Base-by-base conservation (phyloP, 768 basidiomycete genomes). In the Boletus vinaceobasis region DNA sequence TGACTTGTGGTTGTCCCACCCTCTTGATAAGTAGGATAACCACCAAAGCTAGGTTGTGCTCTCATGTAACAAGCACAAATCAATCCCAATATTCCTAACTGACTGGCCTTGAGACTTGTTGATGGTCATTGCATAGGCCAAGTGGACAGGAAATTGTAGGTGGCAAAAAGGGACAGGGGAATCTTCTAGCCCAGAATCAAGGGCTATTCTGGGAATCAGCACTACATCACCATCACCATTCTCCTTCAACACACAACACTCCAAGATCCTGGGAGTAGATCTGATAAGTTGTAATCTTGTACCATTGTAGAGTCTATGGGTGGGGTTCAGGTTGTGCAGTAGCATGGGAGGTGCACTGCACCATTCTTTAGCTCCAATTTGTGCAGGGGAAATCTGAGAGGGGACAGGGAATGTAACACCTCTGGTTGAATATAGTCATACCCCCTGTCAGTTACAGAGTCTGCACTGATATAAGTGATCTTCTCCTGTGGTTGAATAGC, bases 51-150 rank as follows among this genome's bases (percentile, higher is more conserved):
- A n/a, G n/a, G n/a, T n/a, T n/a, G n/a, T n/a, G n/a, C n/a, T n/a
- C n/a, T n/a, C n/a, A n/a, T n/a, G n/a, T n/a, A n/a, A n/a, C n/a
- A n/a, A n/a, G n/a, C n/a, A n/a, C n/a, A n/a, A n/a, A n/a, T n/a
- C n/a, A n/a, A n/a, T n/a, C n/a, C 17, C 36, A 17, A 37, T 9
- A 37, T 37, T 1, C 3, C 4, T 60, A 1, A 73, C 55, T 9
- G 65, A 69, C 43, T 76, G 74, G 1, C 74, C 75, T 65, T 75
- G 72, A 13, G 67, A 54, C 37, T 76, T 75, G 64, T 75, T 74
- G 58, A 75, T 72, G 0, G 72, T 67, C 69, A 75, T 73, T 0
- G 68, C 68, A 68, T 71, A 75, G 2, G 68, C 71, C 7, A 77
- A 56, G 8, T 63, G 56, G 0, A 77, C 59, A 43, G 71, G 9